Evolutionary conservation across 192 early-diverging fungal species (phyloP), one percentile per base, ranked within the genome.

Genomic region (Entomortierella parvispora): DNA sequence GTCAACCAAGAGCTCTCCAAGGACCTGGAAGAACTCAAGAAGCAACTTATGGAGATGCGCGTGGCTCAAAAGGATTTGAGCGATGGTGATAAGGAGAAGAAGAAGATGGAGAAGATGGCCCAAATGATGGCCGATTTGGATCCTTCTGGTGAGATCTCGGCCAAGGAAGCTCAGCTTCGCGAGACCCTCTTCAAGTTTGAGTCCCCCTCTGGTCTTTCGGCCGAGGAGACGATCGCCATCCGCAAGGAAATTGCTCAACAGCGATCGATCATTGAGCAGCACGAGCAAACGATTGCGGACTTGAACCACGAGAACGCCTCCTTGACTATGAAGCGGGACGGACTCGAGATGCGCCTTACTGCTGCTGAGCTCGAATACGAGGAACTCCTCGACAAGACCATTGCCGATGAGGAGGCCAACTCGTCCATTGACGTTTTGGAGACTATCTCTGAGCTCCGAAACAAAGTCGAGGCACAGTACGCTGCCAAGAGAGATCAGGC

Each of bases 401-500:
- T 90, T 74, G 88, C 86, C 5, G 88, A 89, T 62, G 90, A 93
- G 68, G 86, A 92, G 57, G 89, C 83, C 52, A 85, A 86, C 45
- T 82, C 66, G 20, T 82, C 72, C 31, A 81, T 80, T 6, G 83
- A 89, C 49, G 87, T 88, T 29, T 80, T 84, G 23, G 89, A 92
- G 59, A 95, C 94, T 33, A 93, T 96, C 63, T 87, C 89, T 34
- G 93, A 96, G 51, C 82, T 97, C 23, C 93, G 91, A 81, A 85
- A 79, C 58, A 93, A 94, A 83, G 87, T 99, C 9, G 97, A 99
- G 75, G 81, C 78, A 4, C 91, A 94, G 80, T 96, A 94, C 79
- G 86, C 79, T 63, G 83, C 87, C 77, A 97, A 95, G 80, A 83
- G 85, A 26, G 92, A 94, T 57, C 68, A 83, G 28, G 89, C 90